phyloP scores from a whole-genome alignment of 805 yeast genomes.

The Gaillardinia entomophila region DNA sequence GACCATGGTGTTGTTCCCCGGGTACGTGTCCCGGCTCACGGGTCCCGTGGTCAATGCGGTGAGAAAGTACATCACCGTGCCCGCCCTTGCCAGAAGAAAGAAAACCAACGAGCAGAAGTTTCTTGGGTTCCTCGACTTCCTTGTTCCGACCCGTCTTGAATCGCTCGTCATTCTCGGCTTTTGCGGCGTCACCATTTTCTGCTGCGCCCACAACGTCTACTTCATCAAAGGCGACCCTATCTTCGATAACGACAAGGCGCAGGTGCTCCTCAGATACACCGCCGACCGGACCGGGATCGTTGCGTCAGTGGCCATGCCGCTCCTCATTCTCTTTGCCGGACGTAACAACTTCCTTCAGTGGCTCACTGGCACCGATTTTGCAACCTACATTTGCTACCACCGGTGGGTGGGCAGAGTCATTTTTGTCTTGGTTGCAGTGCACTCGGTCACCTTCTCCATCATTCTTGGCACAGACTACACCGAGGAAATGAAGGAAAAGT shows the following conservation, averaged over 20 bases:
- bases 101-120: slow-evolving; percentile 13
- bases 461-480: slow-evolving; percentile 2
- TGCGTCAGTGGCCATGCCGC: slow-evolving; percentile 40
- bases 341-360: slow-evolving; percentile 54
- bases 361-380: slow-evolving; percentile 54
- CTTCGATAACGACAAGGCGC: slow-evolving; percentile 3
- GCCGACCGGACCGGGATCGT: slow-evolving; percentile 53
- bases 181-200: slow-evolving; percentile 11
- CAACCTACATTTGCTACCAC: slow-evolving; percentile 39
- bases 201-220: slow-evolving; percentile 4
- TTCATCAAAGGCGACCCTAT: slow-evolving; percentile 10
- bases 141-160: slow-evolving; percentile 34
- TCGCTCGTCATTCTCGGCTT: slow-evolving; percentile 20
- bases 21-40: neutral
- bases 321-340: slow-evolving; percentile 53
- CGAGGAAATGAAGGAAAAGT: slow-evolving; percentile 4
- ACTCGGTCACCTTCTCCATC: slow-evolving; percentile 22
- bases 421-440: slow-evolving; percentile 23
- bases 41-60: slow-evolving; percentile 6
- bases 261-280: slow-evolving; percentile 17
- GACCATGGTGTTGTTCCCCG: slow-evolving; percentile 7
- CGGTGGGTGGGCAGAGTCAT: slow-evolving; percentile 38
- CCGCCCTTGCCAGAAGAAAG: slow-evolving; percentile 14
- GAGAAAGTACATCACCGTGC: slow-evolving; percentile 12
- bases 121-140: slow-evolving; percentile 12